Conservation (phyloP, 345 rosid species). For the Citrus cavaleriei region DNA sequence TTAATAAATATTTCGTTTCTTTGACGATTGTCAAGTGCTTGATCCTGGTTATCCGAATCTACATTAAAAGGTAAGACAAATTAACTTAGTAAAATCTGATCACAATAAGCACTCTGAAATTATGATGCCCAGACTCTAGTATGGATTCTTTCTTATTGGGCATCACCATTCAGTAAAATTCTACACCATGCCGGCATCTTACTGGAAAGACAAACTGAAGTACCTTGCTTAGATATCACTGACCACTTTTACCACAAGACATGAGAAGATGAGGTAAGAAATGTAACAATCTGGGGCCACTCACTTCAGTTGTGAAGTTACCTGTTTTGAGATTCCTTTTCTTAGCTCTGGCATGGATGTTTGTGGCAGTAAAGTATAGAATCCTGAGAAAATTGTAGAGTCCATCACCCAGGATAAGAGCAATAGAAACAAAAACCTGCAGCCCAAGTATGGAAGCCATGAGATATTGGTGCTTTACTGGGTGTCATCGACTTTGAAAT, state of each 20-base stretch:
- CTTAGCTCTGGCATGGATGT: constrained; percentile 36
- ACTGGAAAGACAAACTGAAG: not conserved
- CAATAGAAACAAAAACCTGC: constrained; percentile 83
- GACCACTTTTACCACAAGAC: not conserved
- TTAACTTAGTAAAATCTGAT: not conserved
- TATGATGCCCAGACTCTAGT: not conserved
- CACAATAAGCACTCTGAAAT: not conserved
- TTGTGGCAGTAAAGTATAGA: constrained; percentile 48
- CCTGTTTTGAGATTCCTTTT: constrained; percentile 33
- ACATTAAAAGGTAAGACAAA: constrained; percentile 7
- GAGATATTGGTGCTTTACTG: not conserved
- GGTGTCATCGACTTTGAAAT: not conserved
- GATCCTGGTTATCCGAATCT: constrained; percentile 29
- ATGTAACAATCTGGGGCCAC: not conserved
- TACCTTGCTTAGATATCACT: not conserved
- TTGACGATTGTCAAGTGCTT: constrained; percentile 28
- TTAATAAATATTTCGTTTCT: constrained; percentile 62
- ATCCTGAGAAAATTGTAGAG: constrained; percentile 89
- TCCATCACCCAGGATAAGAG: constrained; percentile 88
- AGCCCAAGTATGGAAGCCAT: not conserved
- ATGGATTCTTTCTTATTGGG: not conserved
- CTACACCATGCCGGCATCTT: not conserved
- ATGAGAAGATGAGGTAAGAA: not conserved
- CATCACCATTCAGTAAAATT: not conserved
- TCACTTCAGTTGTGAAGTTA: constrained; percentile 12